Conservation (phyloP, 345 rosid genomes). For the Bruguiera parviflora region DNA sequence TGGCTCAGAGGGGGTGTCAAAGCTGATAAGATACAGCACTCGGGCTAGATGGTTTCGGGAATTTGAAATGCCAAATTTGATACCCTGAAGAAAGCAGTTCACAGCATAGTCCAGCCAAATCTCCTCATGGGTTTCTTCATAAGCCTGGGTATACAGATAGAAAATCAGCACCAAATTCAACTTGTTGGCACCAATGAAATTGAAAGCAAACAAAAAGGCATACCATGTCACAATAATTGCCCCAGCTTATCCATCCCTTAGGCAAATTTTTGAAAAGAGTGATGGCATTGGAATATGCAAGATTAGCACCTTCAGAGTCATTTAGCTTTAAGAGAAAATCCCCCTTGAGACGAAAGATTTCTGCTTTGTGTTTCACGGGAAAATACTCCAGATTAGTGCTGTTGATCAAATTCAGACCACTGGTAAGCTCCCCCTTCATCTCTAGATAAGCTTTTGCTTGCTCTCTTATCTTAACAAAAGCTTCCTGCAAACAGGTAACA, state of each 20-base stretch:
- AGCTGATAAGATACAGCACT: slow-evolving; percentile 92
- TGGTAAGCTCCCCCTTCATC: slow-evolving; percentile 85
- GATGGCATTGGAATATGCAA: slow-evolving; percentile 82
- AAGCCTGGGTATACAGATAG: slow-evolving; percentile 54
- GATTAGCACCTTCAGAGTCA: slow-evolving; percentile 78
- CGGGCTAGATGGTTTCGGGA: slow-evolving; percentile 96
- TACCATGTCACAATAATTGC: slow-evolving; percentile 96
- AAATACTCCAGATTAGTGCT: slow-evolving; percentile 93
- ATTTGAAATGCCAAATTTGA: slow-evolving; percentile 88
- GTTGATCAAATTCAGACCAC: slow-evolving; percentile 82
- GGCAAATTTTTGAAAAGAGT: slow-evolving; percentile 83
- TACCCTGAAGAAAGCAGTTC: slow-evolving; percentile 98
- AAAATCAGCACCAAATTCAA: slow-evolving; percentile 14
- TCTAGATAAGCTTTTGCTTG: slow-evolving; percentile 96
- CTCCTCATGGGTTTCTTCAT: slow-evolving; percentile 77
- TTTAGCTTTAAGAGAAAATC: slow-evolving; percentile 71
- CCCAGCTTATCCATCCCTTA: slow-evolving; percentile 99
- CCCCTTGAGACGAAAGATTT: slow-evolving; percentile 80
- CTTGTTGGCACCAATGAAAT: not conserved
- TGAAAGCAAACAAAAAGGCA: slow-evolving; percentile 11
- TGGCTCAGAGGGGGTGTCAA: slow-evolving; percentile 84
- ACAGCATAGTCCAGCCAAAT: slow-evolving; percentile 97
- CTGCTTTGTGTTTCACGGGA: slow-evolving; percentile 82
- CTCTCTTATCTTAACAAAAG: slow-evolving; percentile 94
- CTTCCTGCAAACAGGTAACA: slow-evolving; percentile 64